A percentile compares a stretch with the other conserved stretches of the same genome.
phyloP scores from a whole-genome alignment of 306 rosid species.

The Dryas alaskensis region DNA sequence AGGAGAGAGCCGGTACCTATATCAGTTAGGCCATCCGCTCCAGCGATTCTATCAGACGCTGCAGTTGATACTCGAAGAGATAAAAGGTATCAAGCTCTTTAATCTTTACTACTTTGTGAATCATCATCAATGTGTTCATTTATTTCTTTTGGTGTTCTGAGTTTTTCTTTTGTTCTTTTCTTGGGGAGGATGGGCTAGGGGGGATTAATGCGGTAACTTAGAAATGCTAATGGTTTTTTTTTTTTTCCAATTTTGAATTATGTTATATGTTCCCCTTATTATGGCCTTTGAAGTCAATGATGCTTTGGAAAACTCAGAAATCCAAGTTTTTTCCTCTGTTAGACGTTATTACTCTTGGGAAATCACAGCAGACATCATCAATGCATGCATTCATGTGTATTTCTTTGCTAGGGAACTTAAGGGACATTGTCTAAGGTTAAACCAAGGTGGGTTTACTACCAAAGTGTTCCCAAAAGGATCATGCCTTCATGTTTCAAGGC shows the following conservation, averaged over 20 bases:
- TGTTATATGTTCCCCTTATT: background rate
- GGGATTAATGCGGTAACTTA: no score
- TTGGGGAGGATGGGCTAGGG: no score
- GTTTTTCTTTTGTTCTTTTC: no score
- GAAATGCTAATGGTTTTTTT: background rate
- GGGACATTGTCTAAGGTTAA: no score
- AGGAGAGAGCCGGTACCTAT: slow-evolving; percentile 46
- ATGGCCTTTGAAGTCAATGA: background rate
- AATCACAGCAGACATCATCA: background rate
- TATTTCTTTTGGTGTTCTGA: no score
- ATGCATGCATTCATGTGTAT: background rate
- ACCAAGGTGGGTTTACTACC: no score
- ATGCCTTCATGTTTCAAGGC: no score
- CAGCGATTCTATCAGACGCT: slow-evolving; percentile 34
- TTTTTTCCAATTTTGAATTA: background rate
- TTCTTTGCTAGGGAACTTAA: no score
- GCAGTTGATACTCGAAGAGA: slow-evolving; percentile 48
- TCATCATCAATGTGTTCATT: background rate
- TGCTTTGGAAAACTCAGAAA: background rate
- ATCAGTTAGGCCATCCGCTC: slow-evolving; percentile 52
- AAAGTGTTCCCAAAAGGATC: no score
- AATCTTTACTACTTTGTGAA: background rate
- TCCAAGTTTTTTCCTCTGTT: background rate
- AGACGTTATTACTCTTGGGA: background rate
- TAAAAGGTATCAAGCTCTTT: slow-evolving; percentile 45